phyloP scores from a whole-genome alignment of 1,284 basidiomycete genomes.

The Leccinum brunneo-olivaceum region DNA sequence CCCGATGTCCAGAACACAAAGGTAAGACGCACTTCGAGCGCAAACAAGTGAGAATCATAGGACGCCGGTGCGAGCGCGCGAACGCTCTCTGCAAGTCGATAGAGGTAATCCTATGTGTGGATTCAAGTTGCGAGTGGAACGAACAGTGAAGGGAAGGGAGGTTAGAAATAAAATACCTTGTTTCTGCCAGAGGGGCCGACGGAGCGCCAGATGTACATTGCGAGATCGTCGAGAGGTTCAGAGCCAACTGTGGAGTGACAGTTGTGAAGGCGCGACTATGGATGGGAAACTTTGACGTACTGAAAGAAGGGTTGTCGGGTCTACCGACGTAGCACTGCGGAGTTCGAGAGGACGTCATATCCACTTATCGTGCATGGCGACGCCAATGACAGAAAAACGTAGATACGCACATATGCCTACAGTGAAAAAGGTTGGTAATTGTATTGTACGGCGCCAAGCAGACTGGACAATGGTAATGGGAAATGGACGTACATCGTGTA shows the following conservation, averaged over 20 bases:
- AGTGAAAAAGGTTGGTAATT: not conserved
- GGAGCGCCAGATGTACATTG: constrained; percentile 64
- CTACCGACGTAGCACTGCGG: constrained; percentile 55
- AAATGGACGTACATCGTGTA: constrained; percentile 32
- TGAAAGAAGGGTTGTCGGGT: constrained; percentile 58
- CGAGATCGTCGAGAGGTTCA: constrained; percentile 63
- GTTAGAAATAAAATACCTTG: constrained; percentile 45
- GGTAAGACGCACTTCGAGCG: constrained; percentile 74
- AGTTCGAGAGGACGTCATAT: not conserved
- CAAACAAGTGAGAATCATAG: constrained; percentile 69
- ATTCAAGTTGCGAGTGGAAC: too few relatives aligned
- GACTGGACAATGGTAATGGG: not conserved
- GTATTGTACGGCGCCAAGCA: too few relatives aligned
- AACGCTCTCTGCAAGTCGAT: constrained; percentile 63
- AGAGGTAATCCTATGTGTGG: constrained; percentile 69
- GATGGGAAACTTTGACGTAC: constrained; percentile 27
- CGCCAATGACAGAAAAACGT: not conserved
- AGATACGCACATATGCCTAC: constrained; percentile 19
- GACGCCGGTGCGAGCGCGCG: constrained; percentile 67
- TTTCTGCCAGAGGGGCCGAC: constrained; percentile 81
- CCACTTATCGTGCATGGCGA: too few relatives aligned
- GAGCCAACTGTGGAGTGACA: constrained; percentile 54
- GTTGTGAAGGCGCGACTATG: not conserved
- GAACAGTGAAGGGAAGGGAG: too few relatives aligned
- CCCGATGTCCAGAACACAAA: too few relatives aligned